Evolutionary conservation across 768 basidiomycete species (phyloP), one percentile per base, ranked within the genome.

Genomic region (Auricularia auricula-judae): DNA sequence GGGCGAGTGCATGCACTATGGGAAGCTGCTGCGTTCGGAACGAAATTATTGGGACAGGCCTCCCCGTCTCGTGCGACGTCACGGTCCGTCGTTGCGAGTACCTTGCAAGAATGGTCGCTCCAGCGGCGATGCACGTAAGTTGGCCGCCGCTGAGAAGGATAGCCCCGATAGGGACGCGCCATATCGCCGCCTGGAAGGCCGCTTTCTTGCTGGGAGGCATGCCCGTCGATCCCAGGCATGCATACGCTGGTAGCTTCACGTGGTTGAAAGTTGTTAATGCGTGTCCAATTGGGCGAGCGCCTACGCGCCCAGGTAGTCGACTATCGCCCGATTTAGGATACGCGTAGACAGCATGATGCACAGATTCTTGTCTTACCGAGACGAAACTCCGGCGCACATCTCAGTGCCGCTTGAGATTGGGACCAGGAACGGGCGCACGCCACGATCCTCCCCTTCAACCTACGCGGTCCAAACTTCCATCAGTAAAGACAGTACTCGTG

Each of bases 11-110:
- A 42, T 81, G 78, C 47, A 81, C 70, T 42, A 87, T 75, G 3
- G 86, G 84, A 77, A 79, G 80, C 63, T 87, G 84, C 66, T 87
- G 86, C 0, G 86, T 87, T 29, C 84, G 79, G 75, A 87, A 87
- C 4, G 79, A 72, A 63, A 86, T 78, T 68, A 87, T 85, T 0
- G 84, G 84, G 3, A 79, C 73, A 16, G 78, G 80, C 14, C 71
- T 62, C 14, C 73, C 69, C 3, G 70, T 71, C 66, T 79, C 79
- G 5, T 82, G 83, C n/a, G 77, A 74, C 1, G 10, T 11, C 44
- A 86, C 72, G 53, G 74, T 77, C 39, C 84, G 79, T 70, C 82
- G 81, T 74, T 81, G 77, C 14, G 83, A 84, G 66, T 86, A 86
- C 65, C 75, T 77, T n/a, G 81, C 82, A 1, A 78, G 80, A 62